A percentile compares a stretch with the other conserved stretches of the same genome.
Conservation (phyloP, 108 stramenopile species). For the Parietichytrium sp. region DNA sequence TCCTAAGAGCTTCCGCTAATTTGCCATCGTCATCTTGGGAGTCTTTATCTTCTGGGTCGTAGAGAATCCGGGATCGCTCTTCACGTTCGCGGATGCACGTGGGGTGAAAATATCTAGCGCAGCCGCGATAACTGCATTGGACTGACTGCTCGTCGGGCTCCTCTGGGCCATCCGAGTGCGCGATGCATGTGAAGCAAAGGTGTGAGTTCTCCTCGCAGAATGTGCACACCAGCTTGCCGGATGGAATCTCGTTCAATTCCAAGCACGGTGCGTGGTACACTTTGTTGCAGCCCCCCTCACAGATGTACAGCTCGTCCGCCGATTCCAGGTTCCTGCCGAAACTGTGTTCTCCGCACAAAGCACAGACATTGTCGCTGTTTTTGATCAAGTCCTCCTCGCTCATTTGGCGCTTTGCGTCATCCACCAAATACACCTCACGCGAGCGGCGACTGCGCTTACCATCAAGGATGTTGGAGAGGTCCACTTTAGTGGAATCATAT, state of each 20-base stretch:
- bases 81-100: neutral
- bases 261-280: slow-evolving; percentile 8
- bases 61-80: neutral
- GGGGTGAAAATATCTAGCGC: slow-evolving; percentile 13
- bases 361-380: too few relatives aligned
- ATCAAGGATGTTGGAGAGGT: neutral
- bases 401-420: too few relatives aligned
- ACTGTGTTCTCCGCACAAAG: neutral
- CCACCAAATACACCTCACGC: too few relatives aligned
- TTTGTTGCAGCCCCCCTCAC: neutral
- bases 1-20: neutral
- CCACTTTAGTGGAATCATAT: neutral
- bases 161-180: neutral
- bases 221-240: neutral
- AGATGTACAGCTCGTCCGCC: neutral
- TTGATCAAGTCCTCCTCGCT: too few relatives aligned
- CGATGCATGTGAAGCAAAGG: neutral
- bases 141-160: neutral
- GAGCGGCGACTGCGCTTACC: neutral
- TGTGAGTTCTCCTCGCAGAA: neutral
- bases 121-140: neutral
- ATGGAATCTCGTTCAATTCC: neutral
- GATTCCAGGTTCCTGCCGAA: neutral
- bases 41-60: neutral
- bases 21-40: neutral